These are phyloP conservation scores for Trichoderma koningii DNA, from an alignment of 2,329 filamentous ascomycete species.

Conservation along the genomic window DNA sequence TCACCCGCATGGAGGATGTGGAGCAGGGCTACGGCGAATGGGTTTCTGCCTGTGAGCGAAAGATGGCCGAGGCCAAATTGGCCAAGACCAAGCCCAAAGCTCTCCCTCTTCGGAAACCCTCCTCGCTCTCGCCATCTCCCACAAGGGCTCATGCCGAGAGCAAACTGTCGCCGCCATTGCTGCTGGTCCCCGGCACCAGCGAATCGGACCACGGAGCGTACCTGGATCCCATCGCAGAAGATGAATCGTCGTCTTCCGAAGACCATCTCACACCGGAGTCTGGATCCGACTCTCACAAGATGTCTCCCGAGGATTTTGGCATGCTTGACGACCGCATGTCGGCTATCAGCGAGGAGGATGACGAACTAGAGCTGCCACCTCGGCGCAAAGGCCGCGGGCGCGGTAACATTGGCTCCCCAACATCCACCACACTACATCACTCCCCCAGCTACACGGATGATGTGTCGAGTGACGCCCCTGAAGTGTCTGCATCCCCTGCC, in stretches of 20 bases:
- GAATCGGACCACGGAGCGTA: slow-evolving; percentile 19
- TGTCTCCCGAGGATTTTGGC: slow-evolving; percentile 25
- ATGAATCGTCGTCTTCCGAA: slow-evolving; percentile 11
- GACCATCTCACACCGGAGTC: slow-evolving; percentile 1
- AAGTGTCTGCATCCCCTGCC: slow-evolving; percentile 49
- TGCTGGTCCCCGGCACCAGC: slow-evolving; percentile 1
- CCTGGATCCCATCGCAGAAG: slow-evolving; percentile 21
- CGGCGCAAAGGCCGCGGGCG: slow-evolving; percentile 38
- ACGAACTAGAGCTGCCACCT: slow-evolving; percentile 40
- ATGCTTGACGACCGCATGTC: slow-evolving; percentile 30
- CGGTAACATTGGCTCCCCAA: slow-evolving; percentile 40
- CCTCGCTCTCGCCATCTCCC: slow-evolving; percentile 32
- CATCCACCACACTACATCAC: slow-evolving; percentile 45
- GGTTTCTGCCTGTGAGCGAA: slow-evolving; percentile 75
- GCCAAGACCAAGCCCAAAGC: slow-evolving; percentile 30
- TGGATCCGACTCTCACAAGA: slow-evolving; percentile 2
- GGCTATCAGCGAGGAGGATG: slow-evolving; percentile 32
- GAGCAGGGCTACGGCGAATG: slow-evolving; percentile 79
- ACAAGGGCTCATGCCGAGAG: slow-evolving; percentile 5
- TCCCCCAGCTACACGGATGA: slow-evolving; percentile 44
- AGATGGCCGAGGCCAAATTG: slow-evolving; percentile 68
- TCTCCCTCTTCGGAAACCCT: neutral
- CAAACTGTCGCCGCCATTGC: slow-evolving; percentile 11
- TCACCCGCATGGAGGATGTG: slow-evolving; percentile 79
- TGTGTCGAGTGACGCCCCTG: slow-evolving; percentile 47